A percentile compares a stretch with the other conserved stretches of the same genome.
phyloP scores from a whole-genome alignment of 192 early-diverging fungal species.

The Backusella tuberculispora region DNA sequence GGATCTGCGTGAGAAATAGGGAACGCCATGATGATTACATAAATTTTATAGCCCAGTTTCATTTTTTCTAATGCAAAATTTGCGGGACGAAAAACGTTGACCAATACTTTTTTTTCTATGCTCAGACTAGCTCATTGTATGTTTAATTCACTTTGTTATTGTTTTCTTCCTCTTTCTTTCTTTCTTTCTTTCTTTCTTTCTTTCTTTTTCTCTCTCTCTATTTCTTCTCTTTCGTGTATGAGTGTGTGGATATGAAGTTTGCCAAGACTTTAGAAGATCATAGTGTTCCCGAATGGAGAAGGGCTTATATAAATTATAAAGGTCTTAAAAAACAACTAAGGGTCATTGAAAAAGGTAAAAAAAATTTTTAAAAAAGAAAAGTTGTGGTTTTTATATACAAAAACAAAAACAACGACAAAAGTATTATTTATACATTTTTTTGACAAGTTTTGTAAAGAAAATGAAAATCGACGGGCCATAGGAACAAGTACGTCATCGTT shows the following conservation, averaged over 20 bases:
- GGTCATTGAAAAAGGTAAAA: conserved; percentile 46
- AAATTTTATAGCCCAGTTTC: not conserved
- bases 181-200: not conserved
- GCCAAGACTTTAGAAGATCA: conserved; percentile 72
- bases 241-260: conserved; percentile 66
- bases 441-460: conserved; percentile 2
- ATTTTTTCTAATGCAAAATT: not conserved
- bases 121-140: not conserved
- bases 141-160: conserved; percentile 3
- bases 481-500: not conserved
- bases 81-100: not conserved
- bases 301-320: conserved; percentile 73
- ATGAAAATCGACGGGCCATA: not conserved
- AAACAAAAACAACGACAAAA: not conserved
- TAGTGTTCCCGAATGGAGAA: conserved; percentile 75
- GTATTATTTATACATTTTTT: not conserved
- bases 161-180: not conserved
- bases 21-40: not conserved
- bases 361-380: no score
- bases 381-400: not conserved
- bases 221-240: no score
- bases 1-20: not conserved
- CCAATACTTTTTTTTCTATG: not conserved
- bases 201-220: not conserved
- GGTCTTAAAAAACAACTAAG: conserved; percentile 63